phyloP scores from a whole-genome alignment of 2,329 filamentous ascomycete genomes.

The Rosellinia necatrix region DNA sequence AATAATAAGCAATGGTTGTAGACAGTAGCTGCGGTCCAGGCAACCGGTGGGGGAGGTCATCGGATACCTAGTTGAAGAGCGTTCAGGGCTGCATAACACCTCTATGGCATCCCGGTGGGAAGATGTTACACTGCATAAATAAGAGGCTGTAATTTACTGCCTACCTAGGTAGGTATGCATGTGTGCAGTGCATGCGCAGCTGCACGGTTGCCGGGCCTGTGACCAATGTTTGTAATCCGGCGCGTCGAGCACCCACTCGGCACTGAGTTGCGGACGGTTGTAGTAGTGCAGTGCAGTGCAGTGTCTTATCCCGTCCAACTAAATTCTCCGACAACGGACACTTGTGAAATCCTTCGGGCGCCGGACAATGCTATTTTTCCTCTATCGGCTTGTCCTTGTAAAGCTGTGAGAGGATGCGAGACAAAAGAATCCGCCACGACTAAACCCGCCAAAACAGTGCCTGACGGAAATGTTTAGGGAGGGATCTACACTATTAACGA shows the following conservation, averaged over 20 bases:
- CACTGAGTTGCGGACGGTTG: neutral
- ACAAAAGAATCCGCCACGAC: too few species aligned
- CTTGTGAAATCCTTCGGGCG: neutral
- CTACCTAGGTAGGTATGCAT: too few species aligned
- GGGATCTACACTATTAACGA: too few species aligned
- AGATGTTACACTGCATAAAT: slow-evolving; percentile 9
- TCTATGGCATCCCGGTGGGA: neutral
- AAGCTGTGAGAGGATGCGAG: neutral
- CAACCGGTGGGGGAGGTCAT: neutral
- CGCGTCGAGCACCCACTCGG: neutral
- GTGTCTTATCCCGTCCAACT: neutral
- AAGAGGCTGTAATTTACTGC: slow-evolving; percentile 1
- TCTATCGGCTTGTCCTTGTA: too few species aligned
- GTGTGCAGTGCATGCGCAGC: too few species aligned
- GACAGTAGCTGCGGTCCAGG: too few species aligned
- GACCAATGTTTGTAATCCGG: slow-evolving; percentile 12
- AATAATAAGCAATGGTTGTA: neutral
- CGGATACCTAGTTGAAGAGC: neutral
- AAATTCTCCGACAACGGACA: slow-evolving; percentile 20
- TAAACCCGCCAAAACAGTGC: too few species aligned
- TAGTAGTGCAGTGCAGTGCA: neutral
- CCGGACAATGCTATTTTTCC: neutral
- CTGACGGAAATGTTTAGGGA: too few species aligned
- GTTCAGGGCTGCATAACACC: neutral
- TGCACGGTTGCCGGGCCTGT: slow-evolving; percentile 15